Evolutionary conservation across 805 yeast species (phyloP), one percentile per base, ranked within the genome.

Genomic region (Pichia sporocuriosa): DNA sequence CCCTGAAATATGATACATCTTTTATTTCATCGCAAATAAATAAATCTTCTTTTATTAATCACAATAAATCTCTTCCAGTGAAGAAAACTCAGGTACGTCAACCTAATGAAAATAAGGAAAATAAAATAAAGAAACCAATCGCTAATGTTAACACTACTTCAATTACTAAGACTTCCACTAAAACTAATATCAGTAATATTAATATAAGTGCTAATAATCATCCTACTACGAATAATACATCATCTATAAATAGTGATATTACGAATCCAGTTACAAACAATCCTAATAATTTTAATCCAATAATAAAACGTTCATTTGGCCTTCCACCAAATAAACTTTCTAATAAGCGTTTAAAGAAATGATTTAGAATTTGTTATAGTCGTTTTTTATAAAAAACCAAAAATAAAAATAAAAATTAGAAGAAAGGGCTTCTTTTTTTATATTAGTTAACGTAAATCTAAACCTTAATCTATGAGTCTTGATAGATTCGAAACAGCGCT

Each of bases 61-160:
- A 81, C 35, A 68, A 72, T 1, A 78, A 73, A 43, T 82, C 89
- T 0, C 73, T 77, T 4, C 88, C 84, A 3, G 66, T 83, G 3
- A 75, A 73, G 44, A 62, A 79, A 43, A 30, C 65, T 3, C 47
- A 53, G 15, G 48, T 52, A 11, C 6, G 6, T 1, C 27, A 37
- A 16, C 19, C 15, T 8, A 34, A 43, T 2, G 55, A 39, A 10
- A 32, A 42, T 15, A 42, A 39, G 24, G 40, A 40, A 34, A 34
- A 38, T 21, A 34, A 35, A 19, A 15, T 9, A 19, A 11, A 16
- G 11, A 15, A 25, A 23, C 4, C 38, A 9, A n/a, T 6, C 17
- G 15, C 4, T 31, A 17, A 17, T 21, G 21, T 4, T 20, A 13
- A 6, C 6, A 32, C 26, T 21, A 32, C 22, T 6, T 17, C 37